A percentile compares a stretch with the other conserved stretches of the same genome.
Conservation (phyloP, 345 rosid species). For the Bruguiera gymnorhiza region DNA sequence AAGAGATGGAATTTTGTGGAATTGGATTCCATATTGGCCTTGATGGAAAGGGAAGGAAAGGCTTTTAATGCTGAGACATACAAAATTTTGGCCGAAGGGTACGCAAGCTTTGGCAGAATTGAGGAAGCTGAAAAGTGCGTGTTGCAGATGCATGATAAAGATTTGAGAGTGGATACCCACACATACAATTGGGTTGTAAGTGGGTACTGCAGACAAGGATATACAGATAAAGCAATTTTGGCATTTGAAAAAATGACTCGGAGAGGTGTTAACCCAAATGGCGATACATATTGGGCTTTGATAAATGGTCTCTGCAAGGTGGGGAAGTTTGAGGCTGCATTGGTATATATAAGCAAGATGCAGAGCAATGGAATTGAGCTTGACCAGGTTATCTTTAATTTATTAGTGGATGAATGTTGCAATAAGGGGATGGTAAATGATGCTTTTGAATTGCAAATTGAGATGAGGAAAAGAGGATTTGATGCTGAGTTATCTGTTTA, state of each 20-base stretch:
- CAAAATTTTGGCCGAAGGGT: slow-evolving; percentile 45
- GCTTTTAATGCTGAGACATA: slow-evolving; percentile 30
- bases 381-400: slow-evolving; percentile 33
- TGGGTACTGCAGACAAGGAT: slow-evolving; percentile 32
- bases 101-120: slow-evolving; percentile 38
- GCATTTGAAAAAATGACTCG: slow-evolving; percentile 37
- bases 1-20: slow-evolving; percentile 56
- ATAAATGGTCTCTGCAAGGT: slow-evolving; percentile 39
- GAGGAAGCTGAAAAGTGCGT: slow-evolving; percentile 48
- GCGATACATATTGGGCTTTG: slow-evolving; percentile 44
- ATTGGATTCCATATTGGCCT: slow-evolving; percentile 35
- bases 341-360: slow-evolving; percentile 32
- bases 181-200: slow-evolving; percentile 43
- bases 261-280: slow-evolving; percentile 33
- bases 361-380: slow-evolving; percentile 36
- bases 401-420: slow-evolving; percentile 35
- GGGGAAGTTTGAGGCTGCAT: slow-evolving; percentile 36
- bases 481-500: slow-evolving; percentile 18
- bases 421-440: slow-evolving; percentile 37
- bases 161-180: slow-evolving; percentile 39
- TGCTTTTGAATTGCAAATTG: slow-evolving; percentile 33
- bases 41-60: slow-evolving; percentile 45
- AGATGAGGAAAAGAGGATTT: slow-evolving; percentile 41
- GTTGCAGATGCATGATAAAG: slow-evolving; percentile 40
- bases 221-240: slow-evolving; percentile 29